Percentiles rank a stretch among this genome's conserved stretches.
Conservation (phyloP, 768 basidiomycete genomes). For the Rhodosporidiobolus odoratus region DNA sequence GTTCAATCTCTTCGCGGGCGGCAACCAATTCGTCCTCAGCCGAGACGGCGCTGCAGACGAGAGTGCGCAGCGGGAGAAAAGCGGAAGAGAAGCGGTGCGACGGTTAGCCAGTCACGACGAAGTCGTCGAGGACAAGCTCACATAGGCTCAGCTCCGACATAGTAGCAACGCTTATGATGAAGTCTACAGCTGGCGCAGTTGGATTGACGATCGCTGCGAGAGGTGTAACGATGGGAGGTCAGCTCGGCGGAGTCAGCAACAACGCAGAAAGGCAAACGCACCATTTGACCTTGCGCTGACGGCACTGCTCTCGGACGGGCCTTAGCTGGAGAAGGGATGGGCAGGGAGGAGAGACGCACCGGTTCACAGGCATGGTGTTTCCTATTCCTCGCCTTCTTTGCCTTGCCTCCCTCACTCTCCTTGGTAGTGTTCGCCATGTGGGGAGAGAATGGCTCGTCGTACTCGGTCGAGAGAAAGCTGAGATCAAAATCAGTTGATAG, state of each 20-base stretch:
- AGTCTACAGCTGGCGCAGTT: constrained; percentile 7
- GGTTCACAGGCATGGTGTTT: constrained; percentile 1
- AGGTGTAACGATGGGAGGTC: neutral
- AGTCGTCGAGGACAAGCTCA: neutral
- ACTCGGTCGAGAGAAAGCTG: no score
- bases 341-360: neutral
- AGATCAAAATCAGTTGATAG: no score
- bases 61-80: neutral
- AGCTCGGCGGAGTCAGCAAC: neutral
- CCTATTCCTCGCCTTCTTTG: no score
- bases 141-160: neutral
- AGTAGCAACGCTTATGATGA: constrained; percentile 7
- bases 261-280: neutral
- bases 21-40: constrained; percentile 5
- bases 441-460: no score
- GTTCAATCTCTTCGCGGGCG: constrained; percentile 9
- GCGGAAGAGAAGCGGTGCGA: neutral
- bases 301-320: neutral
- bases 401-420: no score
- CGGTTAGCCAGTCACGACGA: neutral
- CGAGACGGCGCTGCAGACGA: neutral
- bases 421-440: no score
- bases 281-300: neutral
- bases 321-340: neutral
- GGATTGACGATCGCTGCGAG: neutral